Base-by-base conservation (phyloP, 345 rosid genomes). In the Euphorbia tirucalli region DNA sequence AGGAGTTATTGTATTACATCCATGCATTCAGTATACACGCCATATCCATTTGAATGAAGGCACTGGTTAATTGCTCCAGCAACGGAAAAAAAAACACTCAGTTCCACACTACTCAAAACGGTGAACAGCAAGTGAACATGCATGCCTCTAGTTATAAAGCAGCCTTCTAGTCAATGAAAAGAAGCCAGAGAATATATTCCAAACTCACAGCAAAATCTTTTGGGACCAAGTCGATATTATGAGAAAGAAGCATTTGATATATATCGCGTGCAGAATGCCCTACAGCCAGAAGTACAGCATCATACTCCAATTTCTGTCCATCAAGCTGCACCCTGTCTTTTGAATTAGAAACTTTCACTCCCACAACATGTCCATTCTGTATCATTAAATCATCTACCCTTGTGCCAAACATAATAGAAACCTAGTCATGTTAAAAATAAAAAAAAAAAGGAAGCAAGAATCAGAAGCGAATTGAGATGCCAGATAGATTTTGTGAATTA, bases 231-330 rank as follows among this genome's bases (percentile, higher is more conserved):
- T 88, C 88, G 31, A 89, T 72, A 76, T 90, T 84, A 78, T 87
- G 98, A 74, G 93, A 86, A 83, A 87, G 91, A 85, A 94, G 97
- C 92, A 87, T 92, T 67, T 89, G 88, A 82, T 94, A 94, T 52
- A 84, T 72, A 73, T 92, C 98, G 73, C 97, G 96, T 67, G 97
- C 98, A 81, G 98, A 94, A 83, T 94, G 98, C 71, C 97, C 98
- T 68, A 90, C 96, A 46, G 97, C 98, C 68, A 94, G 88, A 76
- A 94, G 77, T 61, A 90, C 92, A 9, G 96, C 91, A 80, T 92
- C 98, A 79, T 65, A 88, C 16, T 68, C 84, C 78, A 83, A 69
- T 68, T 78, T 72, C 77, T 80, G 76, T 69, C 79, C 63, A 73
- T 75, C 80, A 59, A 62, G 72, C 65, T 54, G 75, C 78, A 75